Base-by-base conservation (phyloP, 2,329 filamentous ascomycete genomes). In the Paramyrothecium roridum region DNA sequence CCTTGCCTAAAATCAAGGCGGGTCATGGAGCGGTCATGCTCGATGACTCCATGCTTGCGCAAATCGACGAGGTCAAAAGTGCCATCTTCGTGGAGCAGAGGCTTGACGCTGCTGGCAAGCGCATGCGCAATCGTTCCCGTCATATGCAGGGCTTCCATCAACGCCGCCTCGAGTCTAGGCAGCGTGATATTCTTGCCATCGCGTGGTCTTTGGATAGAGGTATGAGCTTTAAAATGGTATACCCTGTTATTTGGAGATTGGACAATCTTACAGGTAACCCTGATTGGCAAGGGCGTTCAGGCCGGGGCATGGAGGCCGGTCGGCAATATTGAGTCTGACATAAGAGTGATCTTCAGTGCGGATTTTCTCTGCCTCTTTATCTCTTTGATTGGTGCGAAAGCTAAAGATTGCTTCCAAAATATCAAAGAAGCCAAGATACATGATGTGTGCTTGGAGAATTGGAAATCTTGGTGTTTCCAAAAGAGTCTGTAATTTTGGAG, bases 1-100 rank as follows among this genome's bases (percentile, higher is more conserved):
- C 67, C 68, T 34, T 70, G 68, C 16, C 62, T 65, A 48, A 65
- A 64, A 52, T 72, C 69, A 8, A 70, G 62, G 16, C 69, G 62
- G 2, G 67, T 69, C 53, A 72, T 63, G 23, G 67, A 70, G 8
- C 46, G 46, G 52, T 71, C 69, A 58, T 72, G 69, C 58, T 72
- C 69, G 47, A 72, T 61, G 7, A 69, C 61, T 50, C 68, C 66
- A 58, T 70, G 68, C 37, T 59, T 61, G n/a, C 68, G 62, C 21
- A 61, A 7, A 23, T 48, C 46, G 16, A 48, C 46, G 20, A 48
- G 46, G 22, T 48, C 46, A 16, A 48, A 48, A 6, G 46, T 48
- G 17, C 46, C 46, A 20, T 48, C 46, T 16, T 48, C 20, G 8
- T 19, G 19, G 17, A 48, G 16, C 8, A 48, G 12, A 23, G 46